phyloP scores from a whole-genome alignment of 495 filamentous ascomycete genomes.

The Penicillium paxilli region DNA sequence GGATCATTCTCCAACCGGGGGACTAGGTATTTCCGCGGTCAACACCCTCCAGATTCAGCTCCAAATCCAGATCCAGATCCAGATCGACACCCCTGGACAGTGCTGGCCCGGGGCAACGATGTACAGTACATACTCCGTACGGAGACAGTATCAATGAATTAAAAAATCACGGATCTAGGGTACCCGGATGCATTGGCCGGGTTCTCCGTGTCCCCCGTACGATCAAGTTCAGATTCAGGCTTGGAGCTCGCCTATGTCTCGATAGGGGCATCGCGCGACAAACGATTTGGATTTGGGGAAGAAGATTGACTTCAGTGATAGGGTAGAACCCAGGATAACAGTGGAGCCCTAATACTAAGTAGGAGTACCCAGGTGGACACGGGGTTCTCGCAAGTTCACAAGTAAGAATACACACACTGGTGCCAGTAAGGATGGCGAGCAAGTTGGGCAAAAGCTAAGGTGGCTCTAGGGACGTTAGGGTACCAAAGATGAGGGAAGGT shows the following conservation, averaged over 20 bases:
- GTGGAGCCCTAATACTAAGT: too few relatives aligned
- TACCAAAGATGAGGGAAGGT: neutral
- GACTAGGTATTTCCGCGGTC: neutral
- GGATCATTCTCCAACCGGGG: too few relatives aligned
- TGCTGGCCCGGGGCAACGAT: neutral
- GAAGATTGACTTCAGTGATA: too few relatives aligned
- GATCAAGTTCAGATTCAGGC: neutral
- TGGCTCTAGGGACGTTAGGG: neutral
- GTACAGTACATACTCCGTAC: too few relatives aligned
- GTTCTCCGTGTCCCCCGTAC: neutral
- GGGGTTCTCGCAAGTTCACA: too few relatives aligned
- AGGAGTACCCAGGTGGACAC: too few relatives aligned
- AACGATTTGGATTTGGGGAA: too few relatives aligned
- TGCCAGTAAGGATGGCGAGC: too few relatives aligned
- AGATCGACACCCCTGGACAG: neutral
- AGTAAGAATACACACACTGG: too few relatives aligned
- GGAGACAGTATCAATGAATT: too few relatives aligned
- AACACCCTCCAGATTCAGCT: neutral
- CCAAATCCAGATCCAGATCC: neutral
- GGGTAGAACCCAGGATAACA: too few relatives aligned
- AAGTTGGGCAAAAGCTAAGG: neutral
- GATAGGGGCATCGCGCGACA: neutral
- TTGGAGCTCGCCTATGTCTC: neutral
- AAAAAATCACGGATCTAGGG: neutral
- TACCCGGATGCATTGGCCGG: neutral